Conservation (phyloP, 306 rosid genomes). For the Parietaria judaica region DNA sequence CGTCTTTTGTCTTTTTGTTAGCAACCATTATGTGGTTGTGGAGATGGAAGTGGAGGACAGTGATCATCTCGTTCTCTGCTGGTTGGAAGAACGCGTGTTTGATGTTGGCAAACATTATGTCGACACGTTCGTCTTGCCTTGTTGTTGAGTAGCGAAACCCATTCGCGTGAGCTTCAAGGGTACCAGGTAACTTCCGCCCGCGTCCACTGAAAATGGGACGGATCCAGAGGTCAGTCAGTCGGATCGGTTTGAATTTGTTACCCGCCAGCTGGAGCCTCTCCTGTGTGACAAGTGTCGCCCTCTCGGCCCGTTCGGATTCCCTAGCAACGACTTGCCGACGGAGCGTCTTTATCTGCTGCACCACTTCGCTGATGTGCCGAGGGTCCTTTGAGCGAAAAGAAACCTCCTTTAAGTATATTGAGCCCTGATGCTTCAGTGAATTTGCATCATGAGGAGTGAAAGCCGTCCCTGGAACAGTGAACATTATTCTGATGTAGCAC, state of each 20-base stretch:
- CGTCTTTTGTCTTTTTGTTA: slow-evolving; percentile 91
- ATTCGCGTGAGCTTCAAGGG: slow-evolving; percentile 80
- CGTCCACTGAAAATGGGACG: slow-evolving; percentile 94
- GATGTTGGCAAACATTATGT: slow-evolving; percentile 67
- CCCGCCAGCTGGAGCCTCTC: slow-evolving; percentile 88
- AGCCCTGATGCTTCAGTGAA: slow-evolving; percentile 59
- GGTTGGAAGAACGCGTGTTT: slow-evolving; percentile 96
- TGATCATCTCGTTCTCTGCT: slow-evolving; percentile 98
- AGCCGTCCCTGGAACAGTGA: slow-evolving; percentile 86
- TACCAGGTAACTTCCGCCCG: slow-evolving; percentile 83
- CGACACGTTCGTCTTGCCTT: slow-evolving; percentile 80
- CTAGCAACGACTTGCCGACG: slow-evolving; percentile 76
- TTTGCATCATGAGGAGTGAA: slow-evolving; percentile 73
- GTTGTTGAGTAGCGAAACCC: slow-evolving; percentile 90
- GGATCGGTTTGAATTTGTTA: slow-evolving; percentile 76
- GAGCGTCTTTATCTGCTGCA: slow-evolving; percentile 76
- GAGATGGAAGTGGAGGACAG: slow-evolving; percentile 85
- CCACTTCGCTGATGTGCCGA: slow-evolving; percentile 78
- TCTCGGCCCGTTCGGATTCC: slow-evolving; percentile 97
- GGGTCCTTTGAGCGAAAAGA: slow-evolving; percentile 90
- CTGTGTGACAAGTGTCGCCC: slow-evolving; percentile 93
- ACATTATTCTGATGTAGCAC: slow-evolving; percentile 64
- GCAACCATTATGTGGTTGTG: slow-evolving; percentile 96
- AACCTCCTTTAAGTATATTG: slow-evolving; percentile 84
- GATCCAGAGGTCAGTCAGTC: slow-evolving; percentile 81